A percentile compares a stretch with the other conserved stretches of the same genome.
Conservation (phyloP, 371 early-diverging fungal species). For the Lichtheimia corymbifera region DNA sequence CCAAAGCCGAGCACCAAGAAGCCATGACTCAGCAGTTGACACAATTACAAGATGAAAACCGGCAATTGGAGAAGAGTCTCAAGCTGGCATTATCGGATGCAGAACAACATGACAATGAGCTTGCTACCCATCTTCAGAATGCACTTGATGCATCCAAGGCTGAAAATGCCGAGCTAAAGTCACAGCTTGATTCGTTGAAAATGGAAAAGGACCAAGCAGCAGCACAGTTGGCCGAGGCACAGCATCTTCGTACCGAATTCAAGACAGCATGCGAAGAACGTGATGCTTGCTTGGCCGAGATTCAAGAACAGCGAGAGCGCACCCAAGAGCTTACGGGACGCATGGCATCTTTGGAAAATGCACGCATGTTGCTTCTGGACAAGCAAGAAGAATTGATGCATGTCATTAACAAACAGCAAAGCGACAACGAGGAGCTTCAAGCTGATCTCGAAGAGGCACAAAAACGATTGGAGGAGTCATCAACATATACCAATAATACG, state of each 20-base stretch:
- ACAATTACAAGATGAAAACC: background rate
- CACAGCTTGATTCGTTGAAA: too few relatives aligned
- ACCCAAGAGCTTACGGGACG: slow-evolving; percentile 4
- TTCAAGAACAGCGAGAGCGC: background rate
- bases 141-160: too few relatives aligned
- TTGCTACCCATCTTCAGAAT: too few relatives aligned
- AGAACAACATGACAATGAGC: too few relatives aligned
- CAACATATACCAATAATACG: background rate
- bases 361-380: background rate
- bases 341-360: slow-evolving; percentile 12
- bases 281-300: slow-evolving; percentile 4
- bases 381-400: slow-evolving; percentile 4
- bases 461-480: background rate
- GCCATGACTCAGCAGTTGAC: too few relatives aligned
- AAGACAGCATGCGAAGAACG: slow-evolving; percentile 3
- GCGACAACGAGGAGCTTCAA: background rate
- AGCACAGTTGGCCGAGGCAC: too few relatives aligned
- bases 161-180: too few relatives aligned
- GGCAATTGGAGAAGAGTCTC: background rate
- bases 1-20: too few relatives aligned
- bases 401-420: background rate
- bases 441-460: background rate
- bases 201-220: too few relatives aligned
- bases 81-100: too few relatives aligned
- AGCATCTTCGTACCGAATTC: background rate